Percentiles rank a stretch among this genome's conserved stretches.
Conservation (phyloP, 306 rosid species). For the Macrotyloma uniflorum region DNA sequence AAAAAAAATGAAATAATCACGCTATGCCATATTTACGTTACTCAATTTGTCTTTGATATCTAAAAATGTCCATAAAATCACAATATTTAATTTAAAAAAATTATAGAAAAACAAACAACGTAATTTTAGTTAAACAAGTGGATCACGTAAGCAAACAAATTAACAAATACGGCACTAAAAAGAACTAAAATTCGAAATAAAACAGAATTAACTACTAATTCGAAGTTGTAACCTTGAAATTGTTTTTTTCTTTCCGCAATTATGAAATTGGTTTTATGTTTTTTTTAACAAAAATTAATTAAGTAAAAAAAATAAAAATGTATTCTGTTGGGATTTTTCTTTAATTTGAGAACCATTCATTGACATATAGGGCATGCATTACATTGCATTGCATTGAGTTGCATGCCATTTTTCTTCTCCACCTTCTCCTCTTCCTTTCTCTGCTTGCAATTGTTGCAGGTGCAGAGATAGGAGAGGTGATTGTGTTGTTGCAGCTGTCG, state of each 20-base stretch:
- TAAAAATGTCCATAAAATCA: too few relatives aligned
- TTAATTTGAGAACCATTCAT: slow-evolving; percentile 17
- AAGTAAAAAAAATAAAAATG: background rate
- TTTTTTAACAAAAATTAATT: background rate
- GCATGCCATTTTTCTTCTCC: background rate
- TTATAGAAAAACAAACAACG: too few relatives aligned
- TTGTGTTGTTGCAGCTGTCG: too few relatives aligned
- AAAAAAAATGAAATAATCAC: too few relatives aligned
- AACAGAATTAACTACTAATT: background rate
- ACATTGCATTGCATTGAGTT: background rate
- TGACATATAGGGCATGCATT: background rate
- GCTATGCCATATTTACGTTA: too few relatives aligned
- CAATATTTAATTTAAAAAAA: too few relatives aligned
- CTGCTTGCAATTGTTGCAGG: background rate
- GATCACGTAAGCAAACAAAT: too few relatives aligned
- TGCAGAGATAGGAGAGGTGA: slow-evolving; percentile 25
- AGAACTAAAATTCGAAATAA: background rate
- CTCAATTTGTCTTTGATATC: too few relatives aligned
- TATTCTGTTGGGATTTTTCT: background rate
- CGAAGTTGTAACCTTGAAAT: background rate
- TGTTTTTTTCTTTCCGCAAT: background rate
- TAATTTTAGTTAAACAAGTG: too few relatives aligned
- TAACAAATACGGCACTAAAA: too few relatives aligned
- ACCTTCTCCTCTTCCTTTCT: slow-evolving; percentile 2
- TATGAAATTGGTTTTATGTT: background rate